Evolutionary conservation across 1,139 yeast genomes (phyloP).

Genomic region (Yamadazyma sp.): DNA sequence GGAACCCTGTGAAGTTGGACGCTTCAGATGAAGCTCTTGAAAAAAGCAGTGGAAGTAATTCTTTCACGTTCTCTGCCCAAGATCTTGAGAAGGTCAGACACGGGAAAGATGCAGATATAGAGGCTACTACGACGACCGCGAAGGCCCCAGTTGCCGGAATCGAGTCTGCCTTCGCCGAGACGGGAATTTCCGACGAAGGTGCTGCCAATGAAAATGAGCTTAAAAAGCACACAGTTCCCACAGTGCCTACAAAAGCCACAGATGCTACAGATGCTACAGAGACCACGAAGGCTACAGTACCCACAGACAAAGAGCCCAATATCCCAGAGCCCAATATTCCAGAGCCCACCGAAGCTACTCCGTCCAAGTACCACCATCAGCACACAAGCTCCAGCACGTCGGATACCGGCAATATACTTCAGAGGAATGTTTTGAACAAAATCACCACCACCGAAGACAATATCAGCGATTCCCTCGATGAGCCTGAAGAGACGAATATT

Average conservation of each 20-base stretch:
- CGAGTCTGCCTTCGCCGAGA: too few species aligned
- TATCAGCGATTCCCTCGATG: conserved; percentile 1
- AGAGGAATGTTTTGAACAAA: conserved; percentile 27
- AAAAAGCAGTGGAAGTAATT: background rate
- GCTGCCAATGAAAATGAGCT: too few species aligned
- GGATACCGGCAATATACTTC: conserved; percentile 16
- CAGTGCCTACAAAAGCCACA: too few species aligned
- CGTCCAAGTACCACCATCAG: background rate
- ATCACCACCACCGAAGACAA: conserved; percentile 32
- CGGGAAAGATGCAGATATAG: background rate
- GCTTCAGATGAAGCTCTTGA: conserved; percentile 1
- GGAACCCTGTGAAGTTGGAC: conserved; percentile 12
- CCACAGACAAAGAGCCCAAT: too few species aligned
- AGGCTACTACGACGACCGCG: background rate
- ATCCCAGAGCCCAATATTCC: too few species aligned
- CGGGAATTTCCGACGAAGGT: too few species aligned
- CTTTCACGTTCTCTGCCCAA: conserved; percentile 2
- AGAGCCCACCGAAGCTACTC: background rate
- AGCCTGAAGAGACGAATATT: background rate
- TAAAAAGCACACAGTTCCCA: too few species aligned
- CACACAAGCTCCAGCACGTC: conserved; percentile 11
- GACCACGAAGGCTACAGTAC: too few species aligned
- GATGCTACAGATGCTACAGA: too few species aligned
- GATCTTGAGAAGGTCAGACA: background rate
- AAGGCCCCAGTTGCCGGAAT: background rate